phyloP scores from a whole-genome alignment of 2,329 filamentous ascomycete genomes.

The Cephalotrichum gorgonifer region DNA sequence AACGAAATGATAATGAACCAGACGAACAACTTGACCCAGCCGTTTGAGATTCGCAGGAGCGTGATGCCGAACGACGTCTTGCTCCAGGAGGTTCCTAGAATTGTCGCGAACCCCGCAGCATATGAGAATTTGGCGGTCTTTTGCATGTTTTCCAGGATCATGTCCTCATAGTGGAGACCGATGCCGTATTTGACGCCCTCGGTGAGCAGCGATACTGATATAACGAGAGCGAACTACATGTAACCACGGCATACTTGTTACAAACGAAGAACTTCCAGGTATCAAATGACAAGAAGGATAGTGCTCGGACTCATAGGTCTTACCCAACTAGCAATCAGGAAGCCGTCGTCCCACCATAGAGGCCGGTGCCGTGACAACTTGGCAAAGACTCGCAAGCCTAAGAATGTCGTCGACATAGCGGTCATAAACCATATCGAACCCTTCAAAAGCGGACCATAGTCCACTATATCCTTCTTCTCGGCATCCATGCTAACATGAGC shows the following conservation, averaged over 20 bases:
- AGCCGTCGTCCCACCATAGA: constrained; percentile 12
- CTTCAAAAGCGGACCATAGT: constrained; percentile 1
- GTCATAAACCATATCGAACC: background rate
- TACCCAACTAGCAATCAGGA: constrained; percentile 12
- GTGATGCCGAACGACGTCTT: constrained; percentile 28
- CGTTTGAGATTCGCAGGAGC: constrained; percentile 18
- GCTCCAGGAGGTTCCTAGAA: constrained; percentile 21
- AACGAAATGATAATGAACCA: constrained; percentile 21
- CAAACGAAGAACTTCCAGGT: background rate
- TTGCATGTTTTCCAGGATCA: constrained; percentile 1
- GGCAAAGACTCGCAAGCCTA: constrained; percentile 11
- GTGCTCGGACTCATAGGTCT: background rate
- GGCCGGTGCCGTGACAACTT: constrained; percentile 8
- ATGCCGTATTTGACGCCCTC: constrained; percentile 4
- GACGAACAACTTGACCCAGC: constrained; percentile 17
- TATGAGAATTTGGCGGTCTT: constrained; percentile 4
- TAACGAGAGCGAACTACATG: background rate
- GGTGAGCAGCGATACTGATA: constrained; percentile 8
- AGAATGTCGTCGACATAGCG: constrained; percentile 7
- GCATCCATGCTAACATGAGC: no score
- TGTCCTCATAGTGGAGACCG: background rate
- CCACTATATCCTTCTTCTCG: background rate
- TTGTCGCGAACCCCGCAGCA: constrained; percentile 8
- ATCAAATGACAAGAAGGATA: background rate
- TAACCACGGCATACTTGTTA: background rate